phyloP scores from a whole-genome alignment of 2,329 filamentous ascomycete genomes.

The Hymenoscyphus linearis region DNA sequence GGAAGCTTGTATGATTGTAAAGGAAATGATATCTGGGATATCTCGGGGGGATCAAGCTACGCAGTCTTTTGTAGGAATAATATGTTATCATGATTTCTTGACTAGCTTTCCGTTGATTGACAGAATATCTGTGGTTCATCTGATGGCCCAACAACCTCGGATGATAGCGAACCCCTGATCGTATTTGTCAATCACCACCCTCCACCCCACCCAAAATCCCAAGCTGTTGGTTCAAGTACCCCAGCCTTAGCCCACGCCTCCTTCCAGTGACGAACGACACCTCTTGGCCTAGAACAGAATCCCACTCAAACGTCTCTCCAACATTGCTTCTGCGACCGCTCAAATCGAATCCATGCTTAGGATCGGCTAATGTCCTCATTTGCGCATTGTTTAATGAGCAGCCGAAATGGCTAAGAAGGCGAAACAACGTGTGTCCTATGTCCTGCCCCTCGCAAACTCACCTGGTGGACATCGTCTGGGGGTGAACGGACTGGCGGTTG shows the following conservation, averaged over 20 bases:
- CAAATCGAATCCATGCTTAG: not conserved
- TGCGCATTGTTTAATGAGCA: conserved; percentile 5
- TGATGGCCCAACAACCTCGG: not conserved
- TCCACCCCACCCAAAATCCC: not conserved
- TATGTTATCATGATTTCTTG: not conserved
- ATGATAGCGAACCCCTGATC: not conserved
- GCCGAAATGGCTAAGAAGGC: conserved; percentile 49
- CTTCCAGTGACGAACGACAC: not conserved
- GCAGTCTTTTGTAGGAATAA: not conserved
- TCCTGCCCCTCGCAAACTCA: conserved; percentile 67
- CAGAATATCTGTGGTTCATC: not conserved
- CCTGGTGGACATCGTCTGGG: conserved; percentile 85
- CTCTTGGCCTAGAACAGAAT: not conserved
- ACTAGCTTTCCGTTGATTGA: not conserved
- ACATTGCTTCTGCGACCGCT: not conserved
- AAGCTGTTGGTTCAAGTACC: not conserved
- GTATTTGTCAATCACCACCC: not conserved
- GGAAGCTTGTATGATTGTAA: not conserved
- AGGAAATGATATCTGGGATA: not conserved
- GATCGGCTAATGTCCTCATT: conserved; percentile 5
- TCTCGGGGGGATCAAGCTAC: not conserved
- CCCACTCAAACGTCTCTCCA: not conserved
- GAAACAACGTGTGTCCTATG: conserved; percentile 66
- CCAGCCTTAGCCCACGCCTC: not conserved
- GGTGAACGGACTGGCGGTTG: conserved; percentile 89